Evolutionary conservation across 139 green algal species (phyloP).

Genomic region (Gonium pectorale): DNA sequence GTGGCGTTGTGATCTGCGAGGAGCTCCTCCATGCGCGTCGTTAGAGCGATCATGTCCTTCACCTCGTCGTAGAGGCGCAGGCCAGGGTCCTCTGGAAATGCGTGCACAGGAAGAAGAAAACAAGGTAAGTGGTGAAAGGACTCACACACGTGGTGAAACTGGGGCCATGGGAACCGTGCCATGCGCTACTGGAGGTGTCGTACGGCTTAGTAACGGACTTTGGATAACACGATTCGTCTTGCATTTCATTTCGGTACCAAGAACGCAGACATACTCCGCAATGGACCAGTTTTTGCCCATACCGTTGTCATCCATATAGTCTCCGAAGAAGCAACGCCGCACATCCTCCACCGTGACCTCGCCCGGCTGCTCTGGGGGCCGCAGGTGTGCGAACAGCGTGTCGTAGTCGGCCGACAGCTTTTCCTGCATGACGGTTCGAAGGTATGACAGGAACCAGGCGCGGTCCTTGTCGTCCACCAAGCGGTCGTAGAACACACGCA

Average conservation of each 20-base stretch:
- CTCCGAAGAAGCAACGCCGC: constrained; percentile 73
- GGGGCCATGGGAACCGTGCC: no score
- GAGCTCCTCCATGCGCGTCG: constrained; percentile 69
- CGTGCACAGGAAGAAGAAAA: no score
- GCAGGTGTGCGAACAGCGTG: constrained; percentile 61
- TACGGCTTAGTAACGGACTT: no score
- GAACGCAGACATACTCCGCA: no score
- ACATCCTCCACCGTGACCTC: constrained; percentile 48
- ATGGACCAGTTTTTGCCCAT: no score
- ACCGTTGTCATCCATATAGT: constrained; percentile 70
- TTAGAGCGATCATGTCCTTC: constrained; percentile 41
- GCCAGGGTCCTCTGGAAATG: constrained; percentile 20
- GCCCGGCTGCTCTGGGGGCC: background rate
- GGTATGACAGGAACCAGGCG: constrained; percentile 64
- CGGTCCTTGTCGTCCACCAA: constrained; percentile 77
- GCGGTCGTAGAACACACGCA: constrained; percentile 84
- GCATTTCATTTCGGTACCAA: no score
- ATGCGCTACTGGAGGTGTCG: no score
- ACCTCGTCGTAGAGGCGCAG: constrained; percentile 34
- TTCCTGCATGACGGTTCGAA: constrained; percentile 52
- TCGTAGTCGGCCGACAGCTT: constrained; percentile 52
- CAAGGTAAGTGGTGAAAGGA: no score
- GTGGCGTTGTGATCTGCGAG: constrained; percentile 80
- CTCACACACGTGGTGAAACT: no score
- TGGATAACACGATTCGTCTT: no score